Conservation (phyloP, 2,329 filamentous ascomycete species). For the Alternaria arbusti region DNA sequence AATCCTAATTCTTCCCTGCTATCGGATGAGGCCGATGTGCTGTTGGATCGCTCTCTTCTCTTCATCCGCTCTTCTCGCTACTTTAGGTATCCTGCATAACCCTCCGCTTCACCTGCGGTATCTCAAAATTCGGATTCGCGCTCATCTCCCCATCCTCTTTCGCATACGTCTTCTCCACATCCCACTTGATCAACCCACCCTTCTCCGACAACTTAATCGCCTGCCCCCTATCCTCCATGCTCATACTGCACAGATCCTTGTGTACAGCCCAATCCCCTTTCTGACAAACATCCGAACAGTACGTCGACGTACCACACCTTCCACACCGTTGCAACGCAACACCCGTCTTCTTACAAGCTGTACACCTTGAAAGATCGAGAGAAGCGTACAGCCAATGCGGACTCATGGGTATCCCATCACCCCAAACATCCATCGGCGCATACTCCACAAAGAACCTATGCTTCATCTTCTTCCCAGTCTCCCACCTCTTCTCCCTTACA, state of each 20-base stretch:
- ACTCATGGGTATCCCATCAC: constrained; percentile 31
- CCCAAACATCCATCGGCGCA: constrained; percentile 34
- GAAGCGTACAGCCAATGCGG: constrained; percentile 29
- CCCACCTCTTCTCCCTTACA: constrained; percentile 17
- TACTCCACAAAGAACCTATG: constrained; percentile 31
- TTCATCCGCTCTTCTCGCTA: neutral
- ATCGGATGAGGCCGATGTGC: neutral
- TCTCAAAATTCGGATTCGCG: constrained; percentile 26
- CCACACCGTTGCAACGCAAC: constrained; percentile 24
- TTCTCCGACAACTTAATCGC: constrained; percentile 26
- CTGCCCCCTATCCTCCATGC: constrained; percentile 27
- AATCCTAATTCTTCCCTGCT: neutral
- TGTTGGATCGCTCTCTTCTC: neutral
- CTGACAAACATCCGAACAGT: constrained; percentile 27
- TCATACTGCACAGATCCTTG: constrained; percentile 28
- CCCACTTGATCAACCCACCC: constrained; percentile 30
- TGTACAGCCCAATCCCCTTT: constrained; percentile 30
- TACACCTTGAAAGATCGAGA: constrained; percentile 19
- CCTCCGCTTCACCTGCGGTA: constrained; percentile 4
- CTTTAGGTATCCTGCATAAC: rapidly evolving
- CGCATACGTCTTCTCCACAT: constrained; percentile 19
- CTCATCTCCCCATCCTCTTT: constrained; percentile 17
- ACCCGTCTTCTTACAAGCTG: constrained; percentile 10
- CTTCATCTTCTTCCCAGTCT: constrained; percentile 20
- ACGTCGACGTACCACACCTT: constrained; percentile 30